These are phyloP conservation scores for Paxillus involutus DNA, from an alignment of 768 basidiomycete genomes.

Conservation along the genomic window DNA sequence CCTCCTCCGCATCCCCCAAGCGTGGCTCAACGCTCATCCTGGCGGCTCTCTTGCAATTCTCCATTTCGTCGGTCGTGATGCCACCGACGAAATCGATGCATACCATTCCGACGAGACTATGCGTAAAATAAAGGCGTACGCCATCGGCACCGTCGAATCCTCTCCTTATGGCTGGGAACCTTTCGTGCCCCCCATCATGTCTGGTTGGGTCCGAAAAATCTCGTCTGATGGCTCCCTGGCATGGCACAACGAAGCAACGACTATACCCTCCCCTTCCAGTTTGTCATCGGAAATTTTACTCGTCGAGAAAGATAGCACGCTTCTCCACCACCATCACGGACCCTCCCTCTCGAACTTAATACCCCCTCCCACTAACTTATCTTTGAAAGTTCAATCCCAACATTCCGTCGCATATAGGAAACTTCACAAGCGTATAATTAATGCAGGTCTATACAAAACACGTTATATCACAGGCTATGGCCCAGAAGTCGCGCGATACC, in stretches of 20 bases:
- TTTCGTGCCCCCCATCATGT: conserved; percentile 80
- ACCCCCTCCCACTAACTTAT: conserved; percentile 54
- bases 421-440: conserved; percentile 70
- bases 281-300: conserved; percentile 62
- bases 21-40: conserved; percentile 87
- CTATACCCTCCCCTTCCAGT: conserved; percentile 36
- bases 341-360: conserved; percentile 47
- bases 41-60: conserved; percentile 87
- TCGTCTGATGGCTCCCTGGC: conserved; percentile 41
- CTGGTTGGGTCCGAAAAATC: conserved; percentile 73
- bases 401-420: conserved; percentile 79
- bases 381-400: conserved; percentile 54
- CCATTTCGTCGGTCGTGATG: conserved; percentile 95
- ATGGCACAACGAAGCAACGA: conserved; percentile 66
- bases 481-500: conserved; percentile 81
- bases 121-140: conserved; percentile 43
- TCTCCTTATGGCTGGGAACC: conserved; percentile 64
- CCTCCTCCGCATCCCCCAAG: conserved; percentile 62
- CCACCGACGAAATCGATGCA: conserved; percentile 91
- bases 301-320: conserved; percentile 40
- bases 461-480: conserved; percentile 88
- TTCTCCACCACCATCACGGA: conserved; percentile 29
- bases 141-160: conserved; percentile 64
- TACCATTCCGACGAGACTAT: conserved; percentile 63
- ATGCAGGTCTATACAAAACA: conserved; percentile 83